Conservation (phyloP, 148 eudicot species). For the Simmondsia chinensis region DNA sequence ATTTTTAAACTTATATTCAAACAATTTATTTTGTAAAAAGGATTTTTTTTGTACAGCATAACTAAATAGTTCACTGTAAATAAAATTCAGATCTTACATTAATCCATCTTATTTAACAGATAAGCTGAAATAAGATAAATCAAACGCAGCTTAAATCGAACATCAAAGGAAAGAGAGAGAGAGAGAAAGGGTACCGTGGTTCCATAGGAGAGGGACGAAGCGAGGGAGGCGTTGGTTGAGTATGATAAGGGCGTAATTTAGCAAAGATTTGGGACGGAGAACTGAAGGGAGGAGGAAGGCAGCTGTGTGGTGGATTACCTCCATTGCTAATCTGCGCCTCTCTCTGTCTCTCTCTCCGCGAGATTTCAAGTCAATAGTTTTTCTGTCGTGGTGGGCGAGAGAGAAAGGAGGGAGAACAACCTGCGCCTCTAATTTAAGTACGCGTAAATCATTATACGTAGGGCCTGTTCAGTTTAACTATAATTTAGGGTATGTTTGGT, state of each 20-base stretch:
- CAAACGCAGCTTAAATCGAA: neutral
- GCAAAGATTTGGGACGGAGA: slow-evolving; percentile 19
- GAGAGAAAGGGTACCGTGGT: slow-evolving; percentile 36
- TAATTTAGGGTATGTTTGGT: no score
- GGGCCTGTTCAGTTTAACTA: no score
- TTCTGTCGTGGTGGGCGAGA: neutral
- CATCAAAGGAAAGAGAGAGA: neutral
- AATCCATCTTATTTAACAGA: no score
- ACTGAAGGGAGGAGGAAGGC: slow-evolving; percentile 36
- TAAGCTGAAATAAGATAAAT: neutral
- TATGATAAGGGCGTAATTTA: slow-evolving; percentile 53
- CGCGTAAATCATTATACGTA: no score
- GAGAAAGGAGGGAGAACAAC: neutral
- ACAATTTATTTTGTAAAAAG: no score
- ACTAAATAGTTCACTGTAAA: no score
- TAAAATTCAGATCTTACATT: no score
- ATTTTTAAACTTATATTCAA: no score
- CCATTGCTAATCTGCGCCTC: slow-evolving; percentile 20
- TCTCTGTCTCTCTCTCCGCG: slow-evolving; percentile 11
- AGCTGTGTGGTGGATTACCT: slow-evolving; percentile 39
- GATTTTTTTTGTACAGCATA: no score
- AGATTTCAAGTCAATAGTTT: no score
- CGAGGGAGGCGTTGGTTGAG: slow-evolving; percentile 86
- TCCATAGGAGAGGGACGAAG: slow-evolving; percentile 77
- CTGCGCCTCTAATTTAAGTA: no score